Evolutionary conservation across 495 filamentous ascomycete genomes (phyloP).

Genomic region (Daldinia vernicosa): DNA sequence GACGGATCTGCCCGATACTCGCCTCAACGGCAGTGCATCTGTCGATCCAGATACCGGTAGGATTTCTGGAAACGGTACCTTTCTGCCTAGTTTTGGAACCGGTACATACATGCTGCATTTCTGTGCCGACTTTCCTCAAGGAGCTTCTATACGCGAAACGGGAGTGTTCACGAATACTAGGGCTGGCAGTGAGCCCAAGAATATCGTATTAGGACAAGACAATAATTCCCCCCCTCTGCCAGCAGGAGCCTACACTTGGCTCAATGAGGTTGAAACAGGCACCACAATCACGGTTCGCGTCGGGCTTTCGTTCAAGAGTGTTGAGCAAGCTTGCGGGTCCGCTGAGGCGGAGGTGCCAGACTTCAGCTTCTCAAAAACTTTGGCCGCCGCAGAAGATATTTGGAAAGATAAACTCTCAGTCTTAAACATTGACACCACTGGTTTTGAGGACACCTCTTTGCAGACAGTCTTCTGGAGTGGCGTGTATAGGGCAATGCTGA

Average conservation of each 20-base stretch:
- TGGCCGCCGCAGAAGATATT: constrained; percentile 57
- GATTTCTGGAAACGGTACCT: constrained; percentile 69
- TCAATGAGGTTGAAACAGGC: constrained; percentile 55
- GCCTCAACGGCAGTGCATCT: constrained; percentile 63
- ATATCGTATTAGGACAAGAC: constrained; percentile 60
- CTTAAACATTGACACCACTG: constrained; percentile 57
- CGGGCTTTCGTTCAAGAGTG: constrained; percentile 70
- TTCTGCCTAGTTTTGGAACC: constrained; percentile 71
- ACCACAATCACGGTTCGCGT: constrained; percentile 63
- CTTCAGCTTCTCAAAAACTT: constrained; percentile 64
- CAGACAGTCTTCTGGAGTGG: constrained; percentile 71
- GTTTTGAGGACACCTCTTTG: constrained; percentile 57
- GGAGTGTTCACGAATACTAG: constrained; percentile 68
- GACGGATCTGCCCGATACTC: constrained; percentile 67
- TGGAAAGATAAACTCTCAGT: constrained; percentile 69
- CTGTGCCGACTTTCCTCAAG: constrained; percentile 70
- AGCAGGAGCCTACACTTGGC: constrained; percentile 67
- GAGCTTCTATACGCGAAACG: constrained; percentile 64
- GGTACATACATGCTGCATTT: constrained; percentile 67
- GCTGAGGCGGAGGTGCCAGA: constrained; percentile 68
- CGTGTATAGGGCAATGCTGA: constrained; percentile 70
- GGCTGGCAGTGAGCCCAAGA: constrained; percentile 58
- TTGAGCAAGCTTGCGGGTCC: constrained; percentile 67
- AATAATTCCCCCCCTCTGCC: constrained; percentile 66
- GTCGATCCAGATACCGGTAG: constrained; percentile 62